These are phyloP conservation scores for Aspergillus jensenii DNA, from an alignment of 2,329 filamentous ascomycete genomes.

Conservation along the genomic window DNA sequence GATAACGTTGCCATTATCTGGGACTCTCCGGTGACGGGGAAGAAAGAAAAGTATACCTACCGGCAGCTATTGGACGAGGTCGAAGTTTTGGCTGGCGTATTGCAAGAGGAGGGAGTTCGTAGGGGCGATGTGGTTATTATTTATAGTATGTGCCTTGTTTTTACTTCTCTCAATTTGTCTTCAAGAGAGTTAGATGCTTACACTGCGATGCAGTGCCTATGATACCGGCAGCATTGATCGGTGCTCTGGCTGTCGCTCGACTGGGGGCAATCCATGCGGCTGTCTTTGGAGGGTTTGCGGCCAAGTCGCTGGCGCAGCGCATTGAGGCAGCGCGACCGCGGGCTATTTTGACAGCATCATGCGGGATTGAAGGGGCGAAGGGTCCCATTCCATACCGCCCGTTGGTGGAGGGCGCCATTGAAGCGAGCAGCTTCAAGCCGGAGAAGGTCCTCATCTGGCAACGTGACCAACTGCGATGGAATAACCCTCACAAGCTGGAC, in stretches of 20 bases:
- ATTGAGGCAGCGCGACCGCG: constrained; percentile 79
- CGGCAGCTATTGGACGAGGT: constrained; percentile 74
- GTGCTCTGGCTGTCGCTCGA: constrained; percentile 76
- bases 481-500: constrained; percentile 62
- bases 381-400: constrained; percentile 74
- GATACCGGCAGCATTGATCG: constrained; percentile 86
- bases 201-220: constrained; percentile 73
- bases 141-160: constrained; percentile 63
- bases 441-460: constrained; percentile 78
- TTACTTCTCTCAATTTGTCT: constrained; percentile 7
- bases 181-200: neutral
- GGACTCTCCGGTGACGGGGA: constrained; percentile 79
- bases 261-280: constrained; percentile 87
- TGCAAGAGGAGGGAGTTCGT: constrained; percentile 77
- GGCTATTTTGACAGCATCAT: constrained; percentile 82
- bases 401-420: constrained; percentile 72
- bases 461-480: constrained; percentile 73
- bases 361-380: constrained; percentile 85
- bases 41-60: constrained; percentile 74
- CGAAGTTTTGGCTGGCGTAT: constrained; percentile 74
- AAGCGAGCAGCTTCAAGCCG: constrained; percentile 69
- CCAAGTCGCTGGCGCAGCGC: constrained; percentile 77
- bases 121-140: constrained; percentile 86
- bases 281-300: constrained; percentile 90
- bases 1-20: constrained; percentile 75